Conservation (phyloP, 2,329 filamentous ascomycete genomes). For the Ophiostoma sp. region DNA sequence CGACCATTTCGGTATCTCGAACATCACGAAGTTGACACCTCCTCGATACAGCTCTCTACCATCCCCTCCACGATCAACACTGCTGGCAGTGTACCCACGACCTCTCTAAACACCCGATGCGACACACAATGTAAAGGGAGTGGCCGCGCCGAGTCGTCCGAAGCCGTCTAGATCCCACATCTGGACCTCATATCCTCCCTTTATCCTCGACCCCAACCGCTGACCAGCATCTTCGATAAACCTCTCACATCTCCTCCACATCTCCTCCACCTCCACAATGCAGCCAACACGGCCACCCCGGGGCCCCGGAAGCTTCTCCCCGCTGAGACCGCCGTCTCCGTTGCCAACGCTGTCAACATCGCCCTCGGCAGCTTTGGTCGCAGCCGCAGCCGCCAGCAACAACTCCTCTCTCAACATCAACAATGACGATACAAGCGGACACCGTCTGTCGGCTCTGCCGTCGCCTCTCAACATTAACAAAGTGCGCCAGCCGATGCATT, state of each 20-base stretch:
- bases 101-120: constrained; percentile 8
- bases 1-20: not conserved
- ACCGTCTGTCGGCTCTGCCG: constrained; percentile 22
- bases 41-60: no score
- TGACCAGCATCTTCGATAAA: not conserved
- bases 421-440: constrained; percentile 35
- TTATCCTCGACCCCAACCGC: not conserved
- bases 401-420: constrained; percentile 48
- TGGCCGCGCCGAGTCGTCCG: constrained; percentile 17
- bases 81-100: constrained; percentile 12
- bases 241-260: no score
- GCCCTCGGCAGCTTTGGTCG: constrained; percentile 13
- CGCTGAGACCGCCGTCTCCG: constrained; percentile 42
- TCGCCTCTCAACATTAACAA: constrained; percentile 48
- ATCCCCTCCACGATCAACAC: not conserved
- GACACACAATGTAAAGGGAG: constrained; percentile 46
- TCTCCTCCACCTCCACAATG: constrained; percentile 39
- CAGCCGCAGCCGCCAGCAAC: constrained; percentile 32
- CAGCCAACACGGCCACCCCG: constrained; percentile 49
- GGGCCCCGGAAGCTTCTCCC: constrained; percentile 58
- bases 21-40: not conserved
- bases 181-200: not conserved
- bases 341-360: not conserved
- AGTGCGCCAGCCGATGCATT: constrained; percentile 35
- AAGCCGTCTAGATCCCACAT: not conserved